Conservation (phyloP, 768 basidiomycete species). For the Boletellus sp. region DNA sequence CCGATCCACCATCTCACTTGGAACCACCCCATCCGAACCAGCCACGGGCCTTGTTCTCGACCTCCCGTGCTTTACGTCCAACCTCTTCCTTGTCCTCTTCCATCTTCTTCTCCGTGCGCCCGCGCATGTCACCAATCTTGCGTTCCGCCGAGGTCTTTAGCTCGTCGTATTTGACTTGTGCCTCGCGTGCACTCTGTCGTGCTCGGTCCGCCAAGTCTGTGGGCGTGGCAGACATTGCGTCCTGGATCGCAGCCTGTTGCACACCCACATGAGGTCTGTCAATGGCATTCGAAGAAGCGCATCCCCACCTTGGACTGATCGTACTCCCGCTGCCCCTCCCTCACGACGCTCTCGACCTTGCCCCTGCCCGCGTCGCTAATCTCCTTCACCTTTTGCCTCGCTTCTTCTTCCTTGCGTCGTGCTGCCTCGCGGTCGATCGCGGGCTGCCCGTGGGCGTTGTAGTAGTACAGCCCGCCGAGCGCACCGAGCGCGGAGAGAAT, state of each 20-base stretch:
- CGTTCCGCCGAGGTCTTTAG: conserved; percentile 26
- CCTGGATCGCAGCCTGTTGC: conserved; percentile 21
- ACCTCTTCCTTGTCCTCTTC: conserved; percentile 30
- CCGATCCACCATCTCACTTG: conserved; percentile 14
- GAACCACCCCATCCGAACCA: conserved; percentile 41
- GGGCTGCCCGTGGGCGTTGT: conserved; percentile 28
- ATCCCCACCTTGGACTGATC: conserved; percentile 34
- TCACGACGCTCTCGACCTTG: conserved; percentile 25
- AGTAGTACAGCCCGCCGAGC: conserved; percentile 37
- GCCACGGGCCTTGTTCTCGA: conserved; percentile 27
- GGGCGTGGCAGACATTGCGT: conserved; percentile 9
- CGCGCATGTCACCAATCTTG: conserved; percentile 23
- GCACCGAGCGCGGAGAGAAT: conserved; percentile 31
- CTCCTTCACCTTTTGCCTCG: conserved; percentile 26
- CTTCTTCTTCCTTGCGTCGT: conserved; percentile 33
- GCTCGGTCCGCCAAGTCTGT: conserved; percentile 25
- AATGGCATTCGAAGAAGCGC: too few species aligned
- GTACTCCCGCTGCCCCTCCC: conserved; percentile 33
- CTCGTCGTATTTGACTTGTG: conserved; percentile 21
- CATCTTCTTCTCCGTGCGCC: conserved; percentile 24
- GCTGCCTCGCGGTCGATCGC: conserved; percentile 20
- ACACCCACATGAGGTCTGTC: background rate
- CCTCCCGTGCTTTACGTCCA: conserved; percentile 20
- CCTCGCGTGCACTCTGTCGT: conserved; percentile 23
- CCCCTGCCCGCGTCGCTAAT: conserved; percentile 30